Conservation (phyloP, 106 monocot genomes). For the Gastrodia elata region DNA sequence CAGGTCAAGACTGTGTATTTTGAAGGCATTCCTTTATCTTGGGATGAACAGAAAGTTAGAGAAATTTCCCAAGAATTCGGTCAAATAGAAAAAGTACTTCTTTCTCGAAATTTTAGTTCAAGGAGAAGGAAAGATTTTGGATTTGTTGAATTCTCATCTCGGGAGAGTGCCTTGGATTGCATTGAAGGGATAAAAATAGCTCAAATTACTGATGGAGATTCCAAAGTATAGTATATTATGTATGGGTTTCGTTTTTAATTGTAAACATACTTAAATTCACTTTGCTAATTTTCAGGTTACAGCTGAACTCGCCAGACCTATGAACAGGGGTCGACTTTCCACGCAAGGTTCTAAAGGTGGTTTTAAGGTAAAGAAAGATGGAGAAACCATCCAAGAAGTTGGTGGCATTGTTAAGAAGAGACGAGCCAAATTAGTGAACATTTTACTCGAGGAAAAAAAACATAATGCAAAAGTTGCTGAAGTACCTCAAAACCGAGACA, state of each 20-base stretch:
- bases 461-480: conserved; percentile 9
- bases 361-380: conserved; percentile 22
- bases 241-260: neutral
- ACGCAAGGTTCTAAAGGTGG: conserved; percentile 26
- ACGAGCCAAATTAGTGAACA: conserved; percentile 9
- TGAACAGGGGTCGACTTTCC: conserved; percentile 17
- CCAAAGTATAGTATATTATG: conserved; percentile 31
- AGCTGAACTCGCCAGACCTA: conserved; percentile 29
- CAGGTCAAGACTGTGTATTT: conserved; percentile 56
- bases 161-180: conserved; percentile 51
- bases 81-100: conserved; percentile 34
- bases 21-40: conserved; percentile 38
- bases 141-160: conserved; percentile 53
- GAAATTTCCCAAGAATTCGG: conserved; percentile 42
- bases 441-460: conserved; percentile 10
- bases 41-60: conserved; percentile 59
- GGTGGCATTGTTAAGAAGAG: conserved; percentile 12
- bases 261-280: neutral
- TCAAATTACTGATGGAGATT: conserved; percentile 29
- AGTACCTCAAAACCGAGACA: conserved; percentile 8
- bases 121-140: conserved; percentile 51
- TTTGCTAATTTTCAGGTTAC: conserved; percentile 21
- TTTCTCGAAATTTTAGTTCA: conserved; percentile 18
- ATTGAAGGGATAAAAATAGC: conserved; percentile 49
- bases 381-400: conserved; percentile 14